These are phyloP conservation scores for Calycina herbarum DNA, from an alignment of 2,329 filamentous ascomycete species.

Conservation along the genomic window DNA sequence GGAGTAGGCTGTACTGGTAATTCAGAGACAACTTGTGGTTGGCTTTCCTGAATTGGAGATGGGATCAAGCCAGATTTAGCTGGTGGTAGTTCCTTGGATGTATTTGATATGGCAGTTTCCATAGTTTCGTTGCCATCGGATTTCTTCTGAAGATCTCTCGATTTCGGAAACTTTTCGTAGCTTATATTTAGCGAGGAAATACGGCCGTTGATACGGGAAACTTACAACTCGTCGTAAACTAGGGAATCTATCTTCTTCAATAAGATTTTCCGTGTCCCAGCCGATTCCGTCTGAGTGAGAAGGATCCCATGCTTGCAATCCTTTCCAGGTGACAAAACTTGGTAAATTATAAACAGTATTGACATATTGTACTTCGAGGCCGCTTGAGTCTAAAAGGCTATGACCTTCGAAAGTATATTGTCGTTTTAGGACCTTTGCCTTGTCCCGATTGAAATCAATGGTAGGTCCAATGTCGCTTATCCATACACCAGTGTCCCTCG, in stretches of 20 bases:
- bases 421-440: background rate
- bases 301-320: background rate
- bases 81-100: background rate
- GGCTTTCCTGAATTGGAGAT: background rate
- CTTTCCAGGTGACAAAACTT: background rate
- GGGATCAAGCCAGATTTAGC: background rate
- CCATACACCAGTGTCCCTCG: background rate
- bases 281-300: background rate
- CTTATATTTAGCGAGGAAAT: background rate
- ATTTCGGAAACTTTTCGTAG: background rate
- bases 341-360: background rate
- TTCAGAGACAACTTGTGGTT: background rate
- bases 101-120: background rate
- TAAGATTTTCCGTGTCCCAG: background rate
- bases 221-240: too few relatives aligned
- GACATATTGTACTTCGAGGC: background rate
- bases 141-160: background rate
- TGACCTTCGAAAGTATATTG: background rate
- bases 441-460: background rate
- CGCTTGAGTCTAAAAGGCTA: background rate
- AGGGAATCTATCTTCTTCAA: too few relatives aligned
- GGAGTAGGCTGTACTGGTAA: background rate
- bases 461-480: background rate
- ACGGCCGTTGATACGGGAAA: too few relatives aligned
- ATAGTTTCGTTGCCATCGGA: background rate